These are phyloP conservation scores for Lasiosphaeria ovina DNA, from an alignment of 495 filamentous ascomycete species.

Conservation along the genomic window DNA sequence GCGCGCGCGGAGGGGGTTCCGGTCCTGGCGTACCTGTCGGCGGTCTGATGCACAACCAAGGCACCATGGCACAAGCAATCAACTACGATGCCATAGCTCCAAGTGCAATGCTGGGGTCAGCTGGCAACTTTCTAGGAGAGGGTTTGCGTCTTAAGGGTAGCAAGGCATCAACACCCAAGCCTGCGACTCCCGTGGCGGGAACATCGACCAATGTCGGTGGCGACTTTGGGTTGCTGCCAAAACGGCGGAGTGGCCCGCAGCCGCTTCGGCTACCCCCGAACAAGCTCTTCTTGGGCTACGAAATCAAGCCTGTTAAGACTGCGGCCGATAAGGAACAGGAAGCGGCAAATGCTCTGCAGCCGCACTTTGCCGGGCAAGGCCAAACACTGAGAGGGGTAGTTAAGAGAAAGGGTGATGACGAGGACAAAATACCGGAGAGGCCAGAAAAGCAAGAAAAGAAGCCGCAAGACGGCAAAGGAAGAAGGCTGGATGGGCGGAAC, in stretches of 20 bases:
- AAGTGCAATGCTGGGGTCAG: conserved; percentile 52
- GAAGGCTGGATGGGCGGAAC: conserved; percentile 37
- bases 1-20: conserved; percentile 25
- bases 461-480: conserved; percentile 29
- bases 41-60: conserved; percentile 74
- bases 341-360: conserved; percentile 61
- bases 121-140: conserved; percentile 77
- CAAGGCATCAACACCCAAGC: conserved; percentile 75
- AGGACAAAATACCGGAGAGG: conserved; percentile 36
- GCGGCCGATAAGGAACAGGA: conserved; percentile 67
- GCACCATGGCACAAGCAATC: conserved; percentile 94
- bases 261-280: conserved; percentile 82
- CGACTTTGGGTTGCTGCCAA: conserved; percentile 29
- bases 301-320: conserved; percentile 81
- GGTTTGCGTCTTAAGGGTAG: conserved; percentile 76
- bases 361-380: conserved; percentile 81
- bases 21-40: conserved; percentile 57
- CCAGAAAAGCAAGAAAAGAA: conserved; percentile 34
- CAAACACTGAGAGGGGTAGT: conserved; percentile 74
- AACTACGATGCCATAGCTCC: conserved; percentile 96
- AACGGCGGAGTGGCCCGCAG: conserved; percentile 66
- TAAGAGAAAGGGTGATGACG: conserved; percentile 50
- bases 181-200: conserved; percentile 75
- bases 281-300: conserved; percentile 94
- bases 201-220: conserved; percentile 55